Evolutionary conservation across 2,329 filamentous ascomycete species (phyloP).

Genomic region (Cercospora nicotianae): DNA sequence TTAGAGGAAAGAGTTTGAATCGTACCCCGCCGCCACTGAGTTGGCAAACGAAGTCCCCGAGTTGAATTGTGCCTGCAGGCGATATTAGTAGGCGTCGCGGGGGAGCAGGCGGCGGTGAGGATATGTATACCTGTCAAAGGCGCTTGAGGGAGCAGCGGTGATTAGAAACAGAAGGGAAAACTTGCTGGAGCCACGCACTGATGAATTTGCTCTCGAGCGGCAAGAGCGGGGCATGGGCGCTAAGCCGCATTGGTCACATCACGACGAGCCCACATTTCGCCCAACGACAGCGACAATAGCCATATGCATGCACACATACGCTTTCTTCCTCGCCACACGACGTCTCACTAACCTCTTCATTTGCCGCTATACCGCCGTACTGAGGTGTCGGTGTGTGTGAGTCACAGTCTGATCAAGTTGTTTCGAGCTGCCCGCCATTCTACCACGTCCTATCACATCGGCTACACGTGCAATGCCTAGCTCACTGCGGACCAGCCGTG

Average conservation of each 20-base stretch:
- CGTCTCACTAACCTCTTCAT: not conserved
- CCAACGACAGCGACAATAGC: not conserved
- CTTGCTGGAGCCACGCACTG: slow-evolving; percentile 1
- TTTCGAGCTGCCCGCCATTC: not conserved
- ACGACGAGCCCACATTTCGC: not conserved
- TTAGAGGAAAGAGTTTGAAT: slow-evolving; percentile 13
- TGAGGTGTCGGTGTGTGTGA: not conserved
- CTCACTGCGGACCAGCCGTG: not conserved
- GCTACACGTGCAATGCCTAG: not conserved
- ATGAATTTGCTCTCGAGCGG: slow-evolving; percentile 1
- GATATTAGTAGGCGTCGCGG: not conserved
- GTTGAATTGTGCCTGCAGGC: slow-evolving; percentile 12
- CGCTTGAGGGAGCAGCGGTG: slow-evolving; percentile 17
- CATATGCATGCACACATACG: not conserved
- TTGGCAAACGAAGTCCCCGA: slow-evolving; percentile 14
- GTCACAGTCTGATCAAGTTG: not conserved
- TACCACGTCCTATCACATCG: not conserved
- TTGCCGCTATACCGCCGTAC: not conserved
- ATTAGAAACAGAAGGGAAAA: slow-evolving; percentile 5
- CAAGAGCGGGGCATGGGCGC: not conserved
- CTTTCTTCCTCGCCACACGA: not conserved
- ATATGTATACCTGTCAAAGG: slow-evolving; percentile 30
- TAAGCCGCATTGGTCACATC: slow-evolving; percentile 2
- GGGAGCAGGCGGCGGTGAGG: slow-evolving; percentile 9
- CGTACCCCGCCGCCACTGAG: slow-evolving; percentile 8